Base-by-base conservation (phyloP, 331 rosid species). In the Ulmus americana region DNA sequence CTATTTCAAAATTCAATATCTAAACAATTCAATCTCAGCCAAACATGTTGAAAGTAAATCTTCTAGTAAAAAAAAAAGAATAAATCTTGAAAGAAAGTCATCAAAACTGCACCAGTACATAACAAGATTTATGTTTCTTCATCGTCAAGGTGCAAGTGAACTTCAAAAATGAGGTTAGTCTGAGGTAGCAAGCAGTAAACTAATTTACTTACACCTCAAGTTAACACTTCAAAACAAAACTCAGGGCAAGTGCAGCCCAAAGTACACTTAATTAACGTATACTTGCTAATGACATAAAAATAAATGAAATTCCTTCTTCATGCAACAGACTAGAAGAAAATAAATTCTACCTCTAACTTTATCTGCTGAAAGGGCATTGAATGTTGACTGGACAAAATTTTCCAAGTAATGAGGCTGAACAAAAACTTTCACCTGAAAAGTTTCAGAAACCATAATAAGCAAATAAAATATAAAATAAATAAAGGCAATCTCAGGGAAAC, bases 371-470 rank as follows among this genome's bases (percentile, higher is more conserved):
- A 94, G 78, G 50, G 97, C 96, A 69, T 79, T 70, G 81, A 90
- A 90, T 38, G 99, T 61, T 65, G 99, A 50, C 77, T 94, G 99
- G 80, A 94, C 97, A 70, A 94, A 94, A 77, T 94, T 94, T 51
- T 94, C 82, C 71, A 87, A 74, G 84, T 94, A 94, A 76, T 87
- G 73, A 60, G 95, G 95, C 67, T 94, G 95, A 59, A 76, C 72
- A 75, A 94, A 94, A 13, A 94, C 91, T 76, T 85, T 94, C 72
- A 90, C 99, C 99, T 94, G 95, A 77, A 76, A 76, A 73, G 63
- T 64, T 63, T 74, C 65, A 39, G 28, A 10, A 45, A 9, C 65
- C 72, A 81, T 57, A 22, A 40, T 15, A 48, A 61, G 28, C 61
- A 49, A 47, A 11, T 43, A 48, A 56, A 20, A 68, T 38, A 61